Conservation (phyloP, 768 basidiomycete species). For the Lactarius akahatsu region DNA sequence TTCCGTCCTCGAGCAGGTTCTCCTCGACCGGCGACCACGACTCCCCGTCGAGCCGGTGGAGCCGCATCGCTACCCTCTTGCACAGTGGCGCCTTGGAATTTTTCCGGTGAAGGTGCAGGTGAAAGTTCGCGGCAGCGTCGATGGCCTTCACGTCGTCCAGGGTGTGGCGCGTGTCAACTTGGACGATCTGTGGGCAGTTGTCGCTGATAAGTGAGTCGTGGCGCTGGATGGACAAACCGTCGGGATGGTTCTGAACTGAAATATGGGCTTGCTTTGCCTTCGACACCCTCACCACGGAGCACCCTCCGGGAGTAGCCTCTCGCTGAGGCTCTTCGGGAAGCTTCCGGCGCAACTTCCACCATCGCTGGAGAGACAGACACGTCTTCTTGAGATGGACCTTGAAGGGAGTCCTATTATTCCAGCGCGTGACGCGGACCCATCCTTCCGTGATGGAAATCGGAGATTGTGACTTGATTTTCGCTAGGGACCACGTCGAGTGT, state of each 20-base stretch:
- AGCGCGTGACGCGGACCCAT: conserved; percentile 54
- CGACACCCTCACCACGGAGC: conserved; percentile 49
- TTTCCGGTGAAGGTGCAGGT: conserved; percentile 53
- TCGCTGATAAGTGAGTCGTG: conserved; percentile 44
- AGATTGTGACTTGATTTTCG: conserved; percentile 41
- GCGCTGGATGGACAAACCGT: conserved; percentile 45
- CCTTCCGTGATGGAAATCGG: conserved; percentile 40
- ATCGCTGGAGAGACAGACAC: conserved; percentile 44
- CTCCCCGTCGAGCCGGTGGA: conserved; percentile 48
- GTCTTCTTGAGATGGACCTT: conserved; percentile 53
- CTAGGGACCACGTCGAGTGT: conserved; percentile 58
- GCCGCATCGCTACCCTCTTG: conserved; percentile 51
- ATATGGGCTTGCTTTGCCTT: conserved; percentile 49
- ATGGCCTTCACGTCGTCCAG: conserved; percentile 41
- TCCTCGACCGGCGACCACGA: conserved; percentile 45
- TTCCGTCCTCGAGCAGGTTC: conserved; percentile 49
- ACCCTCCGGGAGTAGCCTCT: conserved; percentile 40
- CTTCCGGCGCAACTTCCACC: conserved; percentile 45
- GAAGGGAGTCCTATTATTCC: conserved; percentile 59
- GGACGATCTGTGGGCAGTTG: conserved; percentile 39
- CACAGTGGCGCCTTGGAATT: conserved; percentile 49
- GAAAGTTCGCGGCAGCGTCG: conserved; percentile 58
- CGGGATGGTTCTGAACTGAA: conserved; percentile 45
- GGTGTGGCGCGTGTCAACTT: conserved; percentile 39
- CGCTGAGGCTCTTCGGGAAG: conserved; percentile 38